These are phyloP conservation scores for Apiospora marii DNA, from an alignment of 2,329 filamentous ascomycete genomes.

Conservation along the genomic window DNA sequence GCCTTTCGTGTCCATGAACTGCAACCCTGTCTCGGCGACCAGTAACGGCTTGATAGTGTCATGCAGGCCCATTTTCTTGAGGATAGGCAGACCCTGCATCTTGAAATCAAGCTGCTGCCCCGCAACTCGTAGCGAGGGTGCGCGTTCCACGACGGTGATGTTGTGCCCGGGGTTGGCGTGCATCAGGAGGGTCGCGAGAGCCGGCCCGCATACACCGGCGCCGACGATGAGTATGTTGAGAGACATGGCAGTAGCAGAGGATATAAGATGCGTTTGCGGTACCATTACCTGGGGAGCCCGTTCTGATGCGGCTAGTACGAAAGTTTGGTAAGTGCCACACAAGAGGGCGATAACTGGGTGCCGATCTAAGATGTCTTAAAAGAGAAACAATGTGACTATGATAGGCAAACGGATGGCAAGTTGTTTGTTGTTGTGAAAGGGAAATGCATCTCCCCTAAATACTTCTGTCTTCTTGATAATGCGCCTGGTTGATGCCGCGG, in stretches of 20 bases:
- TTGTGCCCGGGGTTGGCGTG: neutral
- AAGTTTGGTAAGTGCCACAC: neutral
- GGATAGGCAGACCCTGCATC: constrained; percentile 47
- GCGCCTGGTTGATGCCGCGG: neutral
- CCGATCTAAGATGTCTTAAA: fast-evolving
- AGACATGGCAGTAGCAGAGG: neutral
- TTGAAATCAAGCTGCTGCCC: constrained; percentile 57
- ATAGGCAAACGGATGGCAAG: too few relatives aligned
- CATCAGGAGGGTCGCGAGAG: constrained; percentile 24
- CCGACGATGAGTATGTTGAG: constrained; percentile 28
- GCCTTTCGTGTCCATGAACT: constrained; percentile 52
- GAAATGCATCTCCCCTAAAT: neutral
- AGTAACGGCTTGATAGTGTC: constrained; percentile 44
- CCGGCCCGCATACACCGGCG: constrained; percentile 37
- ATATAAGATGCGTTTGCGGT: neutral
- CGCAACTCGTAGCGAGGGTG: constrained; percentile 42
- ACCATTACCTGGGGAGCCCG: neutral
- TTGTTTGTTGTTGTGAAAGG: neutral
- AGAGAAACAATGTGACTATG: neutral
- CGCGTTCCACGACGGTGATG: constrained; percentile 51
- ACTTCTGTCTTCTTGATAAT: neutral
- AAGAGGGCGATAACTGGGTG: neutral
- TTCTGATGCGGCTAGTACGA: neutral
- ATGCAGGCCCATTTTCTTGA: constrained; percentile 49
- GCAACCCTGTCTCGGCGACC: constrained; percentile 57